Evolutionary conservation across 805 yeast genomes (phyloP).

Genomic region (Zygosaccharomyces kombuchaensis): DNA sequence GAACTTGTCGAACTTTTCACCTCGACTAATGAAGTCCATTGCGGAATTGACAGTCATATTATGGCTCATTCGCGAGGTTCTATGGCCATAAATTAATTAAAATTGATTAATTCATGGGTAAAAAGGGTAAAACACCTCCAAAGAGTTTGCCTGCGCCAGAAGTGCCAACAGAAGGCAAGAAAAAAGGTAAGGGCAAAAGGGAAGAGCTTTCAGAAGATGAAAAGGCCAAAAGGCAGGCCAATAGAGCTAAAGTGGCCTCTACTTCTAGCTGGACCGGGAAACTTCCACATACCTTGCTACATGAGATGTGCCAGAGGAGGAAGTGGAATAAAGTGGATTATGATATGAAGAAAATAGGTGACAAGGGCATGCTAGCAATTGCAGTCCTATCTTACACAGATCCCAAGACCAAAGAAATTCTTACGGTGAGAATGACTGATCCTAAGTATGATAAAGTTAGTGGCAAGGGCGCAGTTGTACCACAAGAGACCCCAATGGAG

Average conservation of each 20-base stretch:
- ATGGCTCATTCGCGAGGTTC: neutral
- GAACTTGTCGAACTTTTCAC: neutral
- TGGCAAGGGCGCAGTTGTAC: conserved; percentile 45
- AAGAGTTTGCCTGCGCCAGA: conserved; percentile 11
- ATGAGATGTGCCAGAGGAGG: conserved; percentile 80
- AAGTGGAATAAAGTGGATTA: conserved; percentile 87
- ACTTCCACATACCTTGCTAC: conserved; percentile 77
- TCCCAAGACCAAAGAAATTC: conserved; percentile 71
- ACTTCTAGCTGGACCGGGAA: conserved; percentile 92
- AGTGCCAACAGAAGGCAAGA: conserved; percentile 14
- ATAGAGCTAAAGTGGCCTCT: conserved; percentile 53
- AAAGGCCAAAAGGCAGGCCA: conserved; percentile 30
- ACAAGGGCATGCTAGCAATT: conserved; percentile 58
- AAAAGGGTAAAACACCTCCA: conserved; percentile 17
- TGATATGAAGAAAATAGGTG: conserved; percentile 53
- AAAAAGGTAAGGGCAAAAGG: conserved; percentile 23
- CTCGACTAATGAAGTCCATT: neutral
- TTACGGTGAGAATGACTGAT: conserved; percentile 51
- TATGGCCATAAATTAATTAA: neutral
- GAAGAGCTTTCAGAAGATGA: conserved; percentile 14
- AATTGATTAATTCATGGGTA: conserved; percentile 18
- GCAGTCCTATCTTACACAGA: conserved; percentile 67
- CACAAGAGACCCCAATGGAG: conserved; percentile 79
- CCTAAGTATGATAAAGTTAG: conserved; percentile 41
- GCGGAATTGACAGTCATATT: neutral